Percentiles rank a stretch among this genome's conserved stretches.
These are phyloP conservation scores for Ichthyophthirius multifiliis DNA, from an alignment of 169 alveolate genomes.

Conservation along the genomic window DNA sequence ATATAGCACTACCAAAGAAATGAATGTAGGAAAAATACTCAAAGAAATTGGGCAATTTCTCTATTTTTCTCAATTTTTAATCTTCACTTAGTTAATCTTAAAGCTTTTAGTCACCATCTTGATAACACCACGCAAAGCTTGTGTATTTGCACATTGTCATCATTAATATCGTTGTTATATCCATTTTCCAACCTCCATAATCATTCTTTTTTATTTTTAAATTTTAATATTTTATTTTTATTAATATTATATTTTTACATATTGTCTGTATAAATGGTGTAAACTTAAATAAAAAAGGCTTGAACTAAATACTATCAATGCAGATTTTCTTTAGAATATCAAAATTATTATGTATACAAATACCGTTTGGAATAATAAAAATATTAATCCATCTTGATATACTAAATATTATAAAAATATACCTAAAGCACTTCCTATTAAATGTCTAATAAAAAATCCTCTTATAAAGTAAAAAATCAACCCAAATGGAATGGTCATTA, in stretches of 20 bases:
- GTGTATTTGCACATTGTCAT: constrained; percentile 36
- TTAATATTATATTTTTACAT: background rate
- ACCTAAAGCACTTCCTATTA: background rate
- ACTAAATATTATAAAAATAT: constrained; percentile 8
- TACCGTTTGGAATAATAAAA: background rate
- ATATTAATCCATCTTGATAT: background rate
- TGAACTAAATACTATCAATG: background rate
- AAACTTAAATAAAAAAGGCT: background rate
- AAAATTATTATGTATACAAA: background rate
- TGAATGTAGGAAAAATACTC: constrained; percentile 37
- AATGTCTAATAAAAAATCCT: background rate
- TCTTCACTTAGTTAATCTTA: constrained; percentile 21
- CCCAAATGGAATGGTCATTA: background rate
- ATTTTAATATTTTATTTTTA: background rate
- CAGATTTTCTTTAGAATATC: background rate
- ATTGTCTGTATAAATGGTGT: constrained; percentile 14
- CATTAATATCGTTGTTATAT: constrained; percentile 42
- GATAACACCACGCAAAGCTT: constrained; percentile 30
- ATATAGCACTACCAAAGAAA: constrained; percentile 28
- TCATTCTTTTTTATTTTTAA: background rate
- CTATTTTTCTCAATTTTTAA: constrained; percentile 18
- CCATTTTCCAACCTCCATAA: constrained; percentile 33
- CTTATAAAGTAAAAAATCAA: background rate
- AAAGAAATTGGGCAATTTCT: constrained; percentile 23
- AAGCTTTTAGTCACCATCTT: constrained; percentile 25